Conservation (phyloP, 495 filamentous ascomycete genomes). For the Neurospora sp. region DNA sequence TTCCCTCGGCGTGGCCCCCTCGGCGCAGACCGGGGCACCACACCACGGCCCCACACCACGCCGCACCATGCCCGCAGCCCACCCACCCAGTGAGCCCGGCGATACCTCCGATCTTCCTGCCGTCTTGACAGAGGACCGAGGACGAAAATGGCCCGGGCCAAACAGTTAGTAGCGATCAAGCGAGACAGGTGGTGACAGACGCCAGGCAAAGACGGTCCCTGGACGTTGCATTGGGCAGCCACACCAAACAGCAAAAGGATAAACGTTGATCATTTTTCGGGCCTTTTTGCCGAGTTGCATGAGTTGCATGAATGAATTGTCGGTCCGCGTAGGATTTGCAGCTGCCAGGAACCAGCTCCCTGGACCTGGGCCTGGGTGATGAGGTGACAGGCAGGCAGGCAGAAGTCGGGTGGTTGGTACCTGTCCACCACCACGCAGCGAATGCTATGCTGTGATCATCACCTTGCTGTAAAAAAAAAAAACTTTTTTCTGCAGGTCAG, state of each 20-base stretch:
- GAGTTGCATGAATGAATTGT: neutral
- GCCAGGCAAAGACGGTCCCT: too few species aligned
- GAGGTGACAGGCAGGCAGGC: neutral
- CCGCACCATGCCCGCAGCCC: neutral
- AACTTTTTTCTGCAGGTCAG: neutral
- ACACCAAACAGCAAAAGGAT: neutral
- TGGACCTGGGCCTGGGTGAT: neutral
- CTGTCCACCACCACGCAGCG: neutral
- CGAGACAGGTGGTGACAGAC: too few species aligned
- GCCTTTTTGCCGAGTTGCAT: neutral
- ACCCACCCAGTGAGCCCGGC: neutral
- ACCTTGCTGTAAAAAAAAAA: neutral
- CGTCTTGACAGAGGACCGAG: neutral
- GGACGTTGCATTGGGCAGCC: too few species aligned
- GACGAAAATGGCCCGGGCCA: neutral
- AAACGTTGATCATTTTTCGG: neutral
- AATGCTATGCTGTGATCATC: neutral
- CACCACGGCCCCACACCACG: neutral
- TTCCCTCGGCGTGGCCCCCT: neutral
- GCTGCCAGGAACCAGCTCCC: neutral
- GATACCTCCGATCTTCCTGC: neutral
- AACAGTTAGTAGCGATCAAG: too few species aligned
- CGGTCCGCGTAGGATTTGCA: neutral
- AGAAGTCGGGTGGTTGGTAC: neutral
- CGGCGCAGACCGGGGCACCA: neutral